Conservation (phyloP, 2,329 filamentous ascomycete genomes). For the Plectosphaerella cucumerina region DNA sequence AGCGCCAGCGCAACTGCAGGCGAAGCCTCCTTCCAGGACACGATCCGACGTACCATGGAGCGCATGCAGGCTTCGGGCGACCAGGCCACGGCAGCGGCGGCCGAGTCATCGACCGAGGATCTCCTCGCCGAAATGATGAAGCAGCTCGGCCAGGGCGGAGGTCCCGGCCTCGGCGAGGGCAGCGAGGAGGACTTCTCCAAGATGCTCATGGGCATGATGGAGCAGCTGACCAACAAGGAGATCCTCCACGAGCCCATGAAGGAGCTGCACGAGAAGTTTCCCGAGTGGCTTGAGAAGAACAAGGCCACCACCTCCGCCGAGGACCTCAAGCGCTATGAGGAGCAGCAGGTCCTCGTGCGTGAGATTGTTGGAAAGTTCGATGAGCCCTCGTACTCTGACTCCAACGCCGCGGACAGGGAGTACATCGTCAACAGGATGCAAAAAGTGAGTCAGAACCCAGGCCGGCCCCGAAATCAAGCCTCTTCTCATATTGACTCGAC, state of each 20-base stretch:
- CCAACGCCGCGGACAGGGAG: slow-evolving; percentile 75
- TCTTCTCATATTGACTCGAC: slow-evolving; percentile 9
- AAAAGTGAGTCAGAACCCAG: slow-evolving; percentile 63
- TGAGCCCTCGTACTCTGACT: slow-evolving; percentile 73
- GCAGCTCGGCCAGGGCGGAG: slow-evolving; percentile 67
- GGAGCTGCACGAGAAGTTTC: slow-evolving; percentile 90
- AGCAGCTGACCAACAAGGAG: slow-evolving; percentile 96
- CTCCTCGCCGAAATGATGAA: slow-evolving; percentile 90
- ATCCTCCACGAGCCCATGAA: slow-evolving; percentile 99
- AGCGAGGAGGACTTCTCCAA: slow-evolving; percentile 86
- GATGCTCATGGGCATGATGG: slow-evolving; percentile 97
- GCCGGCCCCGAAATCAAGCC: slow-evolving; percentile 2
- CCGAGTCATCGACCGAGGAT: slow-evolving; percentile 67
- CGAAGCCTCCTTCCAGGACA: slow-evolving; percentile 81
- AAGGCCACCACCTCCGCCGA: slow-evolving; percentile 58
- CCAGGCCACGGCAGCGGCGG: slow-evolving; percentile 74
- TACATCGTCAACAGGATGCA: slow-evolving; percentile 98
- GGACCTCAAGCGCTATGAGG: slow-evolving; percentile 75
- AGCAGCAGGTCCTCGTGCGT: slow-evolving; percentile 72
- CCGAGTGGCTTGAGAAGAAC: slow-evolving; percentile 81
- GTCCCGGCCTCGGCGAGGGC: slow-evolving; percentile 51
- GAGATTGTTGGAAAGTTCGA: slow-evolving; percentile 93
- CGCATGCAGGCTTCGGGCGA: slow-evolving; percentile 89
- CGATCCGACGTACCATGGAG: slow-evolving; percentile 90
- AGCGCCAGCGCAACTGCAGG: slow-evolving; percentile 24